These are phyloP conservation scores for Tricholoma sp. DNA, from an alignment of 768 basidiomycete genomes.

Conservation along the genomic window DNA sequence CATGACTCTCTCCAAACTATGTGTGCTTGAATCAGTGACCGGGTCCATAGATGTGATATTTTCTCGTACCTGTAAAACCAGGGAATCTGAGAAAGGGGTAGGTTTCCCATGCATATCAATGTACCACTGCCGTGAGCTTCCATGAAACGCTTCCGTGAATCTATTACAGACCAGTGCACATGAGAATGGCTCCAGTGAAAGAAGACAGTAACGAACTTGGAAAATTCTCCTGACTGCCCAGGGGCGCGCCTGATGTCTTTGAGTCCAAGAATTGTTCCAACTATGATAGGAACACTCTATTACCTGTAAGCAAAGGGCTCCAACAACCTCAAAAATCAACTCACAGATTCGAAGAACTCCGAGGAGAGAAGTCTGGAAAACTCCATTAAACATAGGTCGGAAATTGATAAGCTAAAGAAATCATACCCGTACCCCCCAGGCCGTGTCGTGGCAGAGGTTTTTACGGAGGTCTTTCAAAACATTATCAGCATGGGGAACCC, in stretches of 20 bases:
- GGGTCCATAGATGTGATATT: neutral
- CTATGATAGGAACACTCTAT: constrained; percentile 39
- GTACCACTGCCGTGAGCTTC: constrained; percentile 25
- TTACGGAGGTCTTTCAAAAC: constrained; percentile 15
- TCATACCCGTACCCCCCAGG: constrained; percentile 25
- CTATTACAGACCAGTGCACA: constrained; percentile 9
- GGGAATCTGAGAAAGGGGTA: constrained; percentile 39
- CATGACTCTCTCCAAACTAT: neutral
- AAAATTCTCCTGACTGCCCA: constrained; percentile 33
- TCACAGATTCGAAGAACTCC: constrained; percentile 36
- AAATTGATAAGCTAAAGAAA: constrained; percentile 2
- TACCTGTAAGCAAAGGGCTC: neutral
- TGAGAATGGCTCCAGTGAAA: neutral
- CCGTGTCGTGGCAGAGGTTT: constrained; percentile 17
- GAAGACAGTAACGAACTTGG: constrained; percentile 21
- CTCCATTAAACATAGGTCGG: neutral
- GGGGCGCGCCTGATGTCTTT: constrained; percentile 33
- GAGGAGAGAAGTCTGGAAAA: constrained; percentile 25
- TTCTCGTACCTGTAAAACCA: constrained; percentile 31
- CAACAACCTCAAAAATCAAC: constrained; percentile 1
- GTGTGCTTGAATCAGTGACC: neutral
- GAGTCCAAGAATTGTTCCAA: constrained; percentile 41
- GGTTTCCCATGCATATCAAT: constrained; percentile 31
- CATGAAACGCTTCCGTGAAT: constrained; percentile 32
- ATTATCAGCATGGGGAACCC: neutral